Evolutionary conservation across 306 rosid genomes (phyloP).

Genomic region (Begonia masoniana): DNA sequence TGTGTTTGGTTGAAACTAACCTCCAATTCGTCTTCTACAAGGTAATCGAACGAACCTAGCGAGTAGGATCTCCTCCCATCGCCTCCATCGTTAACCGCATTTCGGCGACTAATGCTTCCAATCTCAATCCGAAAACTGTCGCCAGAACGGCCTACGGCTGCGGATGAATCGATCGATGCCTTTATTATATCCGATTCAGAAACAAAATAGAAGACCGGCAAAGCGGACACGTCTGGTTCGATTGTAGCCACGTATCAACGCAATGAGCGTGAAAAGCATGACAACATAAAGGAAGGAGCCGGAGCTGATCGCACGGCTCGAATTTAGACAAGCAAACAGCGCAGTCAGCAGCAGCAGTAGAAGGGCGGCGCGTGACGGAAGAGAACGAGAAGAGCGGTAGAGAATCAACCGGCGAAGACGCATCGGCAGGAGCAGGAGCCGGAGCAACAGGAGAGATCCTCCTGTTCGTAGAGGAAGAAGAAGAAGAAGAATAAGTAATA

Average conservation of each 20-base stretch:
- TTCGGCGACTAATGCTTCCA: constrained; percentile 11
- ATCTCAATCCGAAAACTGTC: constrained; percentile 15
- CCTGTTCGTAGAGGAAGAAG: not conserved
- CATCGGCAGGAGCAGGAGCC: not conserved
- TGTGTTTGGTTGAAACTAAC: constrained; percentile 30
- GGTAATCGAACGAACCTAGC: constrained; percentile 75
- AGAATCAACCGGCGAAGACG: constrained; percentile 3
- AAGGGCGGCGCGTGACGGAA: constrained; percentile 11
- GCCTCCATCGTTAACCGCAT: constrained; percentile 19
- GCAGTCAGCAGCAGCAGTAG: constrained; percentile 11
- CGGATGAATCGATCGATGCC: constrained; percentile 9
- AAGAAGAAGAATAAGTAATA: not conserved
- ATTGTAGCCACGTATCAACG: constrained; percentile 18
- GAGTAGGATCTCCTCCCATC: constrained; percentile 48
- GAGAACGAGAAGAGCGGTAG: constrained; percentile 12
- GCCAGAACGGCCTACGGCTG: constrained; percentile 5
- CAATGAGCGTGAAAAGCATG: constrained; percentile 20
- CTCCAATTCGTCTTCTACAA: constrained; percentile 56
- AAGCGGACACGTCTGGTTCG: constrained; percentile 17
- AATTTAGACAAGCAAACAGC: constrained; percentile 19
- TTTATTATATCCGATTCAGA: constrained; percentile 11
- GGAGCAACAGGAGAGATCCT: not conserved
- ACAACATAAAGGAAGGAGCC: constrained; percentile 14
- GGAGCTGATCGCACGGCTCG: constrained; percentile 10
- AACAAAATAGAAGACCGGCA: constrained; percentile 14